phyloP scores from a whole-genome alignment of 2,329 filamentous ascomycete species.

The Dactylellina drechsleri region DNA sequence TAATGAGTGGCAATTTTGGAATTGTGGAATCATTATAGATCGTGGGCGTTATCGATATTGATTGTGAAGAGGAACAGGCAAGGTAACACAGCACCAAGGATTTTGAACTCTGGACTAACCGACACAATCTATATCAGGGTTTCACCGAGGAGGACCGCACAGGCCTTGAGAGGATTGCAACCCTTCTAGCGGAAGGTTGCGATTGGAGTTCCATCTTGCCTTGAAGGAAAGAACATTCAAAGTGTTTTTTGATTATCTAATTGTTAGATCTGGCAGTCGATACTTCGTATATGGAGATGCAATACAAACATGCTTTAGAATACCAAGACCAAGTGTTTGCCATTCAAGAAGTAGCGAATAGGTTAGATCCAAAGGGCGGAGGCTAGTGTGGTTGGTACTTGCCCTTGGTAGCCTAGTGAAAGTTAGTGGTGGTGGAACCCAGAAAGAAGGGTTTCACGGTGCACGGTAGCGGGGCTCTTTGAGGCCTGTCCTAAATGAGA shows the following conservation, averaged over 20 bases:
- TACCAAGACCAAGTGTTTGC: not conserved
- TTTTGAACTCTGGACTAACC: slow-evolving; percentile 59
- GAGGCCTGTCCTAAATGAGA: slow-evolving; percentile 39
- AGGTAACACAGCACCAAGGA: slow-evolving; percentile 61
- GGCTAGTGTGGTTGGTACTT: slow-evolving; percentile 6
- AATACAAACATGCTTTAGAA: not conserved
- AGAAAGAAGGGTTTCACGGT: slow-evolving; percentile 48
- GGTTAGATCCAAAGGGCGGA: not conserved
- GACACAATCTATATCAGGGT: slow-evolving; percentile 30
- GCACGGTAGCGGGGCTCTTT: slow-evolving; percentile 37
- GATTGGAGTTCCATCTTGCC: slow-evolving; percentile 68
- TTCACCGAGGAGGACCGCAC: slow-evolving; percentile 72
- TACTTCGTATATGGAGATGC: not conserved
- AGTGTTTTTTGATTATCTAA: too few species aligned
- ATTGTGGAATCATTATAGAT: slow-evolving; percentile 61
- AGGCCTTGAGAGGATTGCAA: slow-evolving; percentile 74
- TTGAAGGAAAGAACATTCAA: not conserved
- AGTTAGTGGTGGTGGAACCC: slow-evolving; percentile 32
- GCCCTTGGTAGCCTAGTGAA: slow-evolving; percentile 47
- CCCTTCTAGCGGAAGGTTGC: slow-evolving; percentile 70
- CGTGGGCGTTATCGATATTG: slow-evolving; percentile 81
- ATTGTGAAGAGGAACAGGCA: slow-evolving; percentile 69
- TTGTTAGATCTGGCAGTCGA: too few species aligned
- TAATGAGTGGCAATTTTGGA: slow-evolving; percentile 37
- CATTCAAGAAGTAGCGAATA: not conserved